Evolutionary conservation across 495 filamentous ascomycete genomes (phyloP), one percentile per base, ranked within the genome.

Genomic region (Penicillium verhagenii): DNA sequence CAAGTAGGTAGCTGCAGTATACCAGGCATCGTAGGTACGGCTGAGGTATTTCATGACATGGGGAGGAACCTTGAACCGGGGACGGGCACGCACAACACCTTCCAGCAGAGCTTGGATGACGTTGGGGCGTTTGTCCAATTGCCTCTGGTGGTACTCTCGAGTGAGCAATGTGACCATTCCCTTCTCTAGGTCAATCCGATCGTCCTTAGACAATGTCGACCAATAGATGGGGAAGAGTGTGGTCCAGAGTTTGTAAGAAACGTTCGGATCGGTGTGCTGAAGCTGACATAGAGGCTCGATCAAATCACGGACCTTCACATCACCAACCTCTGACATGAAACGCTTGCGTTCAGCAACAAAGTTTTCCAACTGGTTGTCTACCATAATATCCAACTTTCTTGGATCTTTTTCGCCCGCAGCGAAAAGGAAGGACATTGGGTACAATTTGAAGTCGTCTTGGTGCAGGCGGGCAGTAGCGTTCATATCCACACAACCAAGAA

Each of bases 31-130:
- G 61, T 93, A 97, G 0, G 89, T 94, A 63, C 86, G 88, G 19
- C 89, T 91, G 13, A 92, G 81, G 63, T 91, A 96, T 63, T 97
- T 97, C 76, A 97, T 82, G 42, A 97, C 89, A 69, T 97, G 95
- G 1, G 93, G 90, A 14, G 95, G 95, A 40, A 99, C 84, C 69
- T 91, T 96, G 72, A 92, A 91, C 26, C 87, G 81, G 2, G 95
- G 94, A 64, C 78, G 86, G 10, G 91, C 82, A 51, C 86, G 86
- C 11, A 91, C 90, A 42, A 86, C 85, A 11, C 91, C 93, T 55
- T 93, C 88, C 6, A 97, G 77, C 29, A 99, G 78, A 18, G 91
- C 91, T 58, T 96, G 90, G 11, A 97, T 86, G 35, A 97, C 95
- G 54, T 97, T 97, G 2, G 93, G 95, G 38, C 94, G 78, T 73